A percentile compares a stretch with the other conserved stretches of the same genome.
Conservation (phyloP, 768 basidiomycete species). For the Ephemerocybe angulata region DNA sequence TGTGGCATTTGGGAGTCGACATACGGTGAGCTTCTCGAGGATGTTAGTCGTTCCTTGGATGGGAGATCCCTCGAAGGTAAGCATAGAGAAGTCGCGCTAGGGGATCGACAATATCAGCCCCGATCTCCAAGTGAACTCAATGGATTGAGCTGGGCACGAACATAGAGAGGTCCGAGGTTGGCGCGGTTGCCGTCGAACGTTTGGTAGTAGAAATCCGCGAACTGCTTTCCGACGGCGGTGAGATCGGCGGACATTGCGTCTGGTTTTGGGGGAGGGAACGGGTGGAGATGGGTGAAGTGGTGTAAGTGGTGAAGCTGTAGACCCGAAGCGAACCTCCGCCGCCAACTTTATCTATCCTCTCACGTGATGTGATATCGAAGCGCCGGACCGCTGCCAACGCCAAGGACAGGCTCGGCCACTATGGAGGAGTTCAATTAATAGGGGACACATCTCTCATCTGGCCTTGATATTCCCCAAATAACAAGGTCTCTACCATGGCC, state of each 20-base stretch:
- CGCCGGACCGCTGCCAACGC: too few species aligned
- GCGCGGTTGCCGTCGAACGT: slow-evolving; percentile 68
- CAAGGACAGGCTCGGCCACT: not conserved
- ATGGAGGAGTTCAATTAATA: too few species aligned
- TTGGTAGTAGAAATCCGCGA: slow-evolving; percentile 78
- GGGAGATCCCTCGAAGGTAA: slow-evolving; percentile 71
- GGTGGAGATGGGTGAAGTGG: slow-evolving; percentile 14
- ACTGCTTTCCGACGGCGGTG: slow-evolving; percentile 70
- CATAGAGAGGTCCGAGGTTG: slow-evolving; percentile 67
- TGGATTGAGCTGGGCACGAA: slow-evolving; percentile 37
- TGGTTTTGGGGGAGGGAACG: slow-evolving; percentile 11
- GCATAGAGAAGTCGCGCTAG: slow-evolving; percentile 79
- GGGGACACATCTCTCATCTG: not conserved
- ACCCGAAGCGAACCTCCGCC: not conserved
- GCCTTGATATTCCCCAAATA: not conserved
- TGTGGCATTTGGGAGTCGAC: not conserved
- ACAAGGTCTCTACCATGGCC: too few species aligned
- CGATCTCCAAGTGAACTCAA: not conserved
- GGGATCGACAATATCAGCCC: slow-evolving; percentile 13
- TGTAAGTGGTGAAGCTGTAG: slow-evolving; percentile 5
- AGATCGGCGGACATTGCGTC: slow-evolving; percentile 63
- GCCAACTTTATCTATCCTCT: not conserved
- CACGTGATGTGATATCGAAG: not conserved
- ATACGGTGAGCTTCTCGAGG: slow-evolving; percentile 70
- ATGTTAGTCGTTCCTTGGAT: slow-evolving; percentile 55